Percentiles rank a stretch among this genome's conserved stretches.
Conservation (phyloP, 2,329 filamentous ascomycete genomes). For the Colletotrichum sp. region DNA sequence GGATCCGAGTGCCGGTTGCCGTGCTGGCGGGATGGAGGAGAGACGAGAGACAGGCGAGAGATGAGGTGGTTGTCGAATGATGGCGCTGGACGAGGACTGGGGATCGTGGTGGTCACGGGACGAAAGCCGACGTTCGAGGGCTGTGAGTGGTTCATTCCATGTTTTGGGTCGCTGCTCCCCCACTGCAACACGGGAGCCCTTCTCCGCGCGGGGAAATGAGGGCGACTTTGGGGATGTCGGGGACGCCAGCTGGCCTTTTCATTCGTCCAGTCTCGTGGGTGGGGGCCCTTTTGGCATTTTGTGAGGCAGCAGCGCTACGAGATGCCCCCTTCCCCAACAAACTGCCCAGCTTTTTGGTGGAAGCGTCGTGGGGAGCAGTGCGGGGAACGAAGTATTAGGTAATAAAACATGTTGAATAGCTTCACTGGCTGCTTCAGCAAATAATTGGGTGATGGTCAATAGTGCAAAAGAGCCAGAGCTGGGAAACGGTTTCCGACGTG, state of each 20-base stretch:
- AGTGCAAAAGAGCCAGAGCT: background rate
- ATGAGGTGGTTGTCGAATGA: background rate
- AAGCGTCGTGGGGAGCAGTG: background rate
- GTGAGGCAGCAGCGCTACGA: background rate
- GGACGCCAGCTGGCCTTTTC: background rate
- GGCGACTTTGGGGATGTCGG: background rate
- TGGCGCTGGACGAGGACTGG: background rate
- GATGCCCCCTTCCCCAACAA: background rate
- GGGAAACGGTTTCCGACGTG: background rate
- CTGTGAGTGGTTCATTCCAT: background rate
- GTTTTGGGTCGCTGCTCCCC: background rate
- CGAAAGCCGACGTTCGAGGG: background rate
- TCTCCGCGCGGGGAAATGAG: slow-evolving; percentile 13
- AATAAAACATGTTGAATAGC: background rate
- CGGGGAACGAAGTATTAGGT: background rate
- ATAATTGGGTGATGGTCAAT: background rate
- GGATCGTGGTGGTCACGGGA: background rate
- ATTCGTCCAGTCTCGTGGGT: background rate
- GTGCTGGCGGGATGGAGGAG: background rate
- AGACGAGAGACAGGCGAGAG: background rate
- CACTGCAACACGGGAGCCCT: background rate
- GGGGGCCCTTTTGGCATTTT: background rate
- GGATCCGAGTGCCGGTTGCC: background rate
- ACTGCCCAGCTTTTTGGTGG: background rate
- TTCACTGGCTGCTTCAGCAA: background rate